Conservation (phyloP, 2,329 filamentous ascomycete species). For the Epichloe baconii region DNA sequence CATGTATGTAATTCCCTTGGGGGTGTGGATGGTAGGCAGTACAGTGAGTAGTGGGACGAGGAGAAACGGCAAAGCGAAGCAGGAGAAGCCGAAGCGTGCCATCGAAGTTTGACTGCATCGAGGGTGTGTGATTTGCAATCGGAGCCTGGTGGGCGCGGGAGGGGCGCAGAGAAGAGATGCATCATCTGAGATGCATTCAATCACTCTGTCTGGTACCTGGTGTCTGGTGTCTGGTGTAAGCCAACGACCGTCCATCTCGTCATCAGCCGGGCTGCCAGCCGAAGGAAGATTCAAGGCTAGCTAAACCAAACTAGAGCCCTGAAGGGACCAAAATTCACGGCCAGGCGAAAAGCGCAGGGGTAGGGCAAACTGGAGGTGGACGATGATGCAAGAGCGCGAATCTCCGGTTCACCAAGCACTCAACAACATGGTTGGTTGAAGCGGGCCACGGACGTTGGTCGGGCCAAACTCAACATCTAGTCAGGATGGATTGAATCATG, state of each 20-base stretch:
- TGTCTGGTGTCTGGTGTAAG: not conserved
- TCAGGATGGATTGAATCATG: too few species aligned
- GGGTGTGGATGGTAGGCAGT: slow-evolving; percentile 6
- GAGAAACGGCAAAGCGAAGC: not conserved
- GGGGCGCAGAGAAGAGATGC: slow-evolving; percentile 1
- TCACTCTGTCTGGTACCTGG: too few species aligned
- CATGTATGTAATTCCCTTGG: slow-evolving; percentile 5
- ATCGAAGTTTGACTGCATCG: not conserved
- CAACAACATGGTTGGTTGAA: not conserved
- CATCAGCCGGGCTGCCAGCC: not conserved
- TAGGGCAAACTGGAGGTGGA: not conserved
- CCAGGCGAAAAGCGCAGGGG: not conserved
- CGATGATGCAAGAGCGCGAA: not conserved
- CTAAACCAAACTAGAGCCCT: too few species aligned
- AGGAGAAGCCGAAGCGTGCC: not conserved
- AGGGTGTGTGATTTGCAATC: not conserved
- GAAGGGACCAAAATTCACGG: not conserved
- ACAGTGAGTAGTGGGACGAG: not conserved
- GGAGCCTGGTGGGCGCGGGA: not conserved
- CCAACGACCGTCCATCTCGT: not conserved
- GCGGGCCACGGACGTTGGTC: not conserved
- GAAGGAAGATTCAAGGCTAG: not conserved
- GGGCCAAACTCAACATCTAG: not conserved
- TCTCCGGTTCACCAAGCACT: not conserved
- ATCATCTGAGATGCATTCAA: slow-evolving; percentile 2